Base-by-base conservation (phyloP, 176 grass and related monocot genomes). In the Eragrostis curvula region DNA sequence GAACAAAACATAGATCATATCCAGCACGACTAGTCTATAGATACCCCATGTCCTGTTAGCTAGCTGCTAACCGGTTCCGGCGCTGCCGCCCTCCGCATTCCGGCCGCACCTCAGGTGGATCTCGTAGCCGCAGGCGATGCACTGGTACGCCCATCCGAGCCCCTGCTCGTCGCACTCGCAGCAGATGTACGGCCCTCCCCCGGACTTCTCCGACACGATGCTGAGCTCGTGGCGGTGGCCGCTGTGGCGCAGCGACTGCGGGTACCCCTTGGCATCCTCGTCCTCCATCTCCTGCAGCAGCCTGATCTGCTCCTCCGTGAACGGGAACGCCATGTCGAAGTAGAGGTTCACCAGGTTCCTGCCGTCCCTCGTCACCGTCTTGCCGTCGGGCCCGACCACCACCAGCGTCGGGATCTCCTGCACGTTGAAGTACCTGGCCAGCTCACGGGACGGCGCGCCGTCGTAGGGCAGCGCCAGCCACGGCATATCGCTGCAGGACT, bases 131-230 rank as follows among this genome's bases (percentile, higher is more conserved):
- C 91, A 93, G 56, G 71, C 91, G 41, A 88, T 87, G 79, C 91
- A 90, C 74, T 90, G 91, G 78, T 93, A 93, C 58, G 91, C 91
- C 88, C 91, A 93, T 11, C 91, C 91, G 13, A 88, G 72, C 12
- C 91, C 91, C 71, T 90, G 91, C 88, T 90, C 91, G 40, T 88
- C 74, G 75, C 91, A 93, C 62, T 83, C 88, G 61, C 91, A 93
- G 83, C 91, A 93, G 21, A 93, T 83, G 55, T 90, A 90, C 7
- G 91, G 85, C 11, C 91, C 91, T 49, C 88, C 91, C 0, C 91
- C 91, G 0, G 85, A 85, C 29, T 90, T 75, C 17, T 75, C 82
- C 6, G 91, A 93, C 25, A 93, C 91, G 78, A 90, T 75, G 44
- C 46, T 83, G 43, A 93, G 91, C 36, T 85, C 56, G 71, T 90